Evolutionary conservation across 352 stramenopile species (phyloP), one percentile per base, ranked within the genome.

Genomic region (Halophytophthora polymorphica): DNA sequence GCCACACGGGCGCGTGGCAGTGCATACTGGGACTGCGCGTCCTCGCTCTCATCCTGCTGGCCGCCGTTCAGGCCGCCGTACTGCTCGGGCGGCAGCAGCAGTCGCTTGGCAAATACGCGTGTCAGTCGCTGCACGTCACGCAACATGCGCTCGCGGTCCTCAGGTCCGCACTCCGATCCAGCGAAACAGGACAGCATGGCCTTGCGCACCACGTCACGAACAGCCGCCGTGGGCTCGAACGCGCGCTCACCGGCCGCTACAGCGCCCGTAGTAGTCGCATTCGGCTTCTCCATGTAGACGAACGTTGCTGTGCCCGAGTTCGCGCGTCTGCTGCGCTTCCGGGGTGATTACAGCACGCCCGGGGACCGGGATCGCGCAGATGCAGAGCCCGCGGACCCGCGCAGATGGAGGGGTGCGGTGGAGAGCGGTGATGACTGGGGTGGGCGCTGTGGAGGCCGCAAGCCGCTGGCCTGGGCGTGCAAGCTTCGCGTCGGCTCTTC

Each of bases 141-240:
- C 37, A 83, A 44, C 34, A 71, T 47, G 38, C 56, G 58, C 15
- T 53, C 57, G 23, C 66, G 58, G 35, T 68, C 54, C 22, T 5
- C 22, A 18, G 22, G 17, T 22, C 54, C 21, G 29, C 64, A 64
- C 21, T 61, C 38, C 7, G 73, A 61, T 18, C 21, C 22, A 4
- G 59, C 53, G 25, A 81, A 81, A 48, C 67, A 71, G 28, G 54
- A 53, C 34, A 77, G 18, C 54, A 81, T 69, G 4, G 51, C 53
- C 54, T 77, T 81, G 15, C 57, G 54, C 31, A 77, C 57, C 13
- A 81, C 29, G 18, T 65, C 49, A 12, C 69, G 70, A 10, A 51
- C 61, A 34, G 69, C 59, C 46, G 58, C 50, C n/a, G 51, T 53
- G 13, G 64, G 64, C 34, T 50, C 48, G 43, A 69, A 53, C 12